Percentiles rank a stretch among this genome's conserved stretches.
Conservation (phyloP, 2,329 filamentous ascomycete species). For the Chrysoporthe puriensis region DNA sequence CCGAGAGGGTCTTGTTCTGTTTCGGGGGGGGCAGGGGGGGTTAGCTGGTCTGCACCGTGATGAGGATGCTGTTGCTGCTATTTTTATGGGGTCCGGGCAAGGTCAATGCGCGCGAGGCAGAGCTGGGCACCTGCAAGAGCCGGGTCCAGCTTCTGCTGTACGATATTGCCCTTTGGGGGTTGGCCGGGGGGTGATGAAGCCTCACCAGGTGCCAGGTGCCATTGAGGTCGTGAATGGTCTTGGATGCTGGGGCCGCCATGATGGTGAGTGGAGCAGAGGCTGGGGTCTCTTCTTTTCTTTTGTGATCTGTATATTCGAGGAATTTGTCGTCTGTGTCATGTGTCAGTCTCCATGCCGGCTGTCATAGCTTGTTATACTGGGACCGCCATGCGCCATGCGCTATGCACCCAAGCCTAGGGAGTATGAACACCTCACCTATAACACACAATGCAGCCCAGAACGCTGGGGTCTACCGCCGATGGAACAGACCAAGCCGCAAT, state of each 20-base stretch:
- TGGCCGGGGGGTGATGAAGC: slow-evolving; percentile 15
- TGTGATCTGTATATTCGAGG: neutral
- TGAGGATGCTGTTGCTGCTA: neutral
- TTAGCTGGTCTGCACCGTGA: too few species aligned
- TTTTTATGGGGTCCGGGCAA: slow-evolving; percentile 16
- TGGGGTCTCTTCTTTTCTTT: neutral
- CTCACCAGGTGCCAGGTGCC: slow-evolving; percentile 73
- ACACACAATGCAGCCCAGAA: neutral
- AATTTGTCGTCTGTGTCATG: neutral
- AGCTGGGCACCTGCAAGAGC: neutral
- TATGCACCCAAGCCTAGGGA: too few species aligned
- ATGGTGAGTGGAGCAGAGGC: slow-evolving; percentile 33
- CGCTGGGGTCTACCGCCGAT: neutral
- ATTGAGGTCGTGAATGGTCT: slow-evolving; percentile 69
- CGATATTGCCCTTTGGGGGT: neutral
- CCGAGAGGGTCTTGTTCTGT: slow-evolving; percentile 77
- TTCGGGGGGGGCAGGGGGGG: neutral
- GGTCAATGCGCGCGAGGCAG: neutral
- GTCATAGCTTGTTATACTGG: neutral
- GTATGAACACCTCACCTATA: slow-evolving; percentile 1
- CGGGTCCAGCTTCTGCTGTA: neutral
- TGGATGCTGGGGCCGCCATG: slow-evolving; percentile 73
- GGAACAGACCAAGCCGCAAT: neutral
- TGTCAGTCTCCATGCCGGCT: neutral
- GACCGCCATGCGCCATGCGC: neutral